These are phyloP conservation scores for Cotoneaster glaucophyllus DNA, from an alignment of 306 rosid species.

Conservation along the genomic window DNA sequence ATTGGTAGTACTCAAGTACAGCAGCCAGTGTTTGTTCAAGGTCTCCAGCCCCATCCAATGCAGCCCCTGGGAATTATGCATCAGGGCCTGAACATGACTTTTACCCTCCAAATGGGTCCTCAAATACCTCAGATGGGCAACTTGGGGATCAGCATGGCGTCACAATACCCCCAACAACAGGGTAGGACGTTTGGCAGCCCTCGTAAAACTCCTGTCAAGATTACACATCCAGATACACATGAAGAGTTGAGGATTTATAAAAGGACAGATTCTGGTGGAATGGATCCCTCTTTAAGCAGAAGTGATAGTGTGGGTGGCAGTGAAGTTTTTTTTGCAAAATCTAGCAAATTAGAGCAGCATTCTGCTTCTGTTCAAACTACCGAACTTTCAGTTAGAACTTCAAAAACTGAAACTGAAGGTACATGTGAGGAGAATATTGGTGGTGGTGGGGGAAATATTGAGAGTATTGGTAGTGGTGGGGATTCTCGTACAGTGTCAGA, in stretches of 20 bases:
- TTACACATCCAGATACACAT: slow-evolving; percentile 91
- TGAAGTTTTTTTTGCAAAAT: slow-evolving; percentile 21
- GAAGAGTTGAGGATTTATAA: slow-evolving; percentile 83
- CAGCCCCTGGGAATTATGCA: slow-evolving; percentile 71
- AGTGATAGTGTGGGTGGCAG: slow-evolving; percentile 28
- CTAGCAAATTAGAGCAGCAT: slow-evolving; percentile 29
- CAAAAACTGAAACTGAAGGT: slow-evolving; percentile 20
- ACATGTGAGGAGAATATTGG: slow-evolving; percentile 36
- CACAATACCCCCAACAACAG: slow-evolving; percentile 69
- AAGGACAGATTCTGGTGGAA: slow-evolving; percentile 34
- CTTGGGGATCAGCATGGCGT: slow-evolving; percentile 47
- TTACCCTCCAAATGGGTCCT: slow-evolving; percentile 56
- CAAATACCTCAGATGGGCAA: slow-evolving; percentile 63
- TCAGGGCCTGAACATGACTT: slow-evolving; percentile 61
- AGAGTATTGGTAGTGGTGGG: slow-evolving; percentile 19
- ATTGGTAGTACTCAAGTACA: slow-evolving; percentile 77
- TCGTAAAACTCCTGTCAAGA: slow-evolving; percentile 74
- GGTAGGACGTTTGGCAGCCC: slow-evolving; percentile 61
- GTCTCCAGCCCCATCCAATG: slow-evolving; percentile 74
- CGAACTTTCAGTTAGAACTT: slow-evolving; percentile 30
- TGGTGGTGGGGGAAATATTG: slow-evolving; percentile 36
- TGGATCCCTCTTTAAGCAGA: slow-evolving; percentile 22
- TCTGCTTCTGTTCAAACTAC: slow-evolving; percentile 10
- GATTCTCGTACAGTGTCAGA: slow-evolving; percentile 27
- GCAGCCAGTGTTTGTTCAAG: slow-evolving; percentile 56